Conservation (phyloP, 371 early-diverging fungal species). For the Dinochytrium kinnereticum region DNA sequence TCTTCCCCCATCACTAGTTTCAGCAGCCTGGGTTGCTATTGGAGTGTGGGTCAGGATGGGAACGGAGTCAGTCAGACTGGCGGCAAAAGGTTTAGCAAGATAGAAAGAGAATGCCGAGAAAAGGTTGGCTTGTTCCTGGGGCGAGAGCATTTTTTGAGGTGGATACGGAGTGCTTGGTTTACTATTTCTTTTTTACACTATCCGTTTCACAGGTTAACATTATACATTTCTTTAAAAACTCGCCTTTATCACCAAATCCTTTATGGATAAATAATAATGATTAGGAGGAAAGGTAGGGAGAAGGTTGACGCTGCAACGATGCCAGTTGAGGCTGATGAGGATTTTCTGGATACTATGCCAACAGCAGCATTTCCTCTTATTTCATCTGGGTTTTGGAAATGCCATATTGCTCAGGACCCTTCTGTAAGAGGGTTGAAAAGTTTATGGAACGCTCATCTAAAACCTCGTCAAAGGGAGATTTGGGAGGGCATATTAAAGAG, state of each 20-base stretch:
- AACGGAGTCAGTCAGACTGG: neutral
- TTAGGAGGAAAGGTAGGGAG: neutral
- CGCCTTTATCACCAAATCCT: too few species aligned
- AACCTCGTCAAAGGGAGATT: constrained; percentile 5
- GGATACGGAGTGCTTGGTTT: too few species aligned
- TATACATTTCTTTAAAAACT: too few species aligned
- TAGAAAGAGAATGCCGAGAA: constrained; percentile 1
- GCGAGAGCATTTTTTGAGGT: neutral
- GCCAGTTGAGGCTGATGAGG: neutral
- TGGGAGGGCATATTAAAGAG: too few species aligned
- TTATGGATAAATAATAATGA: too few species aligned
- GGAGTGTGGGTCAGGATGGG: constrained; percentile 33
- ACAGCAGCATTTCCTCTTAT: neutral
- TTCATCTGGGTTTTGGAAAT: constrained; percentile 23
- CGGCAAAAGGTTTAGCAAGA: constrained; percentile 1
- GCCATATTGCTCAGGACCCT: constrained; percentile 28
- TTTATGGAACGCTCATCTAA: constrained; percentile 28
- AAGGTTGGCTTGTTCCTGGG: constrained; percentile 20
- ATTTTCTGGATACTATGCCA: neutral
- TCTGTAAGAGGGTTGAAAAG: constrained; percentile 16
- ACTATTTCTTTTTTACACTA: too few species aligned
- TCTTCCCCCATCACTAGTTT: constrained; percentile 18
- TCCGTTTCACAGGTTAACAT: too few species aligned
- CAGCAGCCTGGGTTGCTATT: constrained; percentile 28
- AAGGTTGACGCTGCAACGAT: neutral